These are phyloP conservation scores for Colletotrichum aenigma DNA, from an alignment of 2,329 filamentous ascomycete species.

Conservation along the genomic window DNA sequence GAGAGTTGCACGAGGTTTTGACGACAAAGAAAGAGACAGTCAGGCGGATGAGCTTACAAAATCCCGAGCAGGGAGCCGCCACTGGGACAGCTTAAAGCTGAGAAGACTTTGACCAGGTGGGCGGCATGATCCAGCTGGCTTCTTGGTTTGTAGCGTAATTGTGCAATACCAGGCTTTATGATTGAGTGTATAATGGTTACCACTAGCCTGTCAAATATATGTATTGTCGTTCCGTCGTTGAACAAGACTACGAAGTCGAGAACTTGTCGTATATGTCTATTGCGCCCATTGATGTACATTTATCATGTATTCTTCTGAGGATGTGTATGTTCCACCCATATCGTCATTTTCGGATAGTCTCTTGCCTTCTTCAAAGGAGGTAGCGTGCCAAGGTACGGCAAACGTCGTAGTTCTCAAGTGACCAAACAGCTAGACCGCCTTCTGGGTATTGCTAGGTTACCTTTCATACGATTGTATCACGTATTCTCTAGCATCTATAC, in stretches of 20 bases:
- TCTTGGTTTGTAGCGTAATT: not conserved
- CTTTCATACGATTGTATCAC: not conserved
- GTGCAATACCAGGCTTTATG: not conserved
- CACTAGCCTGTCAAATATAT: not conserved
- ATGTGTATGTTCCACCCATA: no score
- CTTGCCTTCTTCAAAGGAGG: not conserved
- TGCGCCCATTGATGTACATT: not conserved
- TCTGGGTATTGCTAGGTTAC: not conserved
- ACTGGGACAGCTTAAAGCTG: not conserved
- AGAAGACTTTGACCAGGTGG: not conserved
- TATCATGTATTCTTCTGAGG: not conserved
- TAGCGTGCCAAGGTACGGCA: not conserved
- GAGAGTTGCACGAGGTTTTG: conserved; percentile 9
- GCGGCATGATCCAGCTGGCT: not conserved
- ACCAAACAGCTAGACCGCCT: not conserved
- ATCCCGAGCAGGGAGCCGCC: not conserved
- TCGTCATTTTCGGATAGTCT: not conserved
- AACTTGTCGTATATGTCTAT: not conserved
- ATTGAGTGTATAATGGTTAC: not conserved
- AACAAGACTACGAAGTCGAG: not conserved
- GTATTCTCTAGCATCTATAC: not conserved
- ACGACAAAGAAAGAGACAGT: conserved; percentile 1
- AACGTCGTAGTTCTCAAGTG: not conserved
- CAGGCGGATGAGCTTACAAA: conserved; percentile 1
- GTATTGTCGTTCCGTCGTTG: not conserved